Conservation (phyloP, 805 yeast genomes). For the Wickerhamomyces hampshirensis region DNA sequence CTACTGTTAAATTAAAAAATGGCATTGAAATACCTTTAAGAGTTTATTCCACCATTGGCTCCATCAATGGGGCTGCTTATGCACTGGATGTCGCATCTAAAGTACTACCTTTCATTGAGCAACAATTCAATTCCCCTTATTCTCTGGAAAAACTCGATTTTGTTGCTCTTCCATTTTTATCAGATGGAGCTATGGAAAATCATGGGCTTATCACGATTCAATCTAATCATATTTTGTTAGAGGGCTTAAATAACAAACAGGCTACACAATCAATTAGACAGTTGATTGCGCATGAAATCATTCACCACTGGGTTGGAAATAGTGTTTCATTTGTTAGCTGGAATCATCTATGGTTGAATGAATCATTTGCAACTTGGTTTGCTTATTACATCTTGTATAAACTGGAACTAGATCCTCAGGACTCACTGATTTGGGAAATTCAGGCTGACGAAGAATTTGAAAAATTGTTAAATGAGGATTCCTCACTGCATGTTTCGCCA, state of each 20-base stretch:
- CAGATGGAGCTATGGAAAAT: constrained; percentile 80
- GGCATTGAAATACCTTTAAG: constrained; percentile 37
- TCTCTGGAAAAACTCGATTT: constrained; percentile 66
- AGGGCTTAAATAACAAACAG: constrained; percentile 25
- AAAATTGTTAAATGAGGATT: constrained; percentile 33
- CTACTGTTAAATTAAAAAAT: constrained; percentile 25
- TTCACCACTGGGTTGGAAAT: constrained; percentile 81
- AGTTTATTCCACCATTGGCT: constrained; percentile 53
- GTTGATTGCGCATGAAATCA: constrained; percentile 64
- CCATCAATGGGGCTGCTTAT: constrained; percentile 39
- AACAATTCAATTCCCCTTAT: constrained; percentile 38
- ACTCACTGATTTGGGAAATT: constrained; percentile 30
- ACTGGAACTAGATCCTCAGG: constrained; percentile 21
- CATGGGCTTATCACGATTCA: constrained; percentile 65
- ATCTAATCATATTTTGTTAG: constrained; percentile 42
- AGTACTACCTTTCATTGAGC: constrained; percentile 44
- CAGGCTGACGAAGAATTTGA: constrained; percentile 28
- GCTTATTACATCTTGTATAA: constrained; percentile 44
- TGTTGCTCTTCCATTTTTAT: constrained; percentile 62
- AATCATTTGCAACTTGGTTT: constrained; percentile 72
- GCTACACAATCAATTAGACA: constrained; percentile 39
- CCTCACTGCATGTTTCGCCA: constrained; percentile 27
- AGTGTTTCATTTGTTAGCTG: constrained; percentile 62
- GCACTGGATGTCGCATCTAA: constrained; percentile 45
- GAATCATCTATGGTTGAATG: constrained; percentile 70